phyloP scores from a whole-genome alignment of 2,329 filamentous ascomycete species.

The Aspergillus pseudoterreus region DNA sequence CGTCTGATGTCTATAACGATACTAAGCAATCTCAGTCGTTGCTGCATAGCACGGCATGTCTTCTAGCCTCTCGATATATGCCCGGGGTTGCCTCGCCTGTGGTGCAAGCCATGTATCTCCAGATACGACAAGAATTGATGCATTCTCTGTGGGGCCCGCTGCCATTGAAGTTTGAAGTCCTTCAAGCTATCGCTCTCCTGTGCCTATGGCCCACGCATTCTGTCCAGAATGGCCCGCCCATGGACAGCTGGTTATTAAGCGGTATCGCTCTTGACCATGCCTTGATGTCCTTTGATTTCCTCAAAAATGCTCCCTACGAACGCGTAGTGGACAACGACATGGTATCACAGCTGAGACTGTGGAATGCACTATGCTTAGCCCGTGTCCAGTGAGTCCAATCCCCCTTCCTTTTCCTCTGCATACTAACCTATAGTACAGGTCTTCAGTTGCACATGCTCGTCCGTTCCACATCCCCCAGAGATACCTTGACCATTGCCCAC shows the following conservation, averaged over 20 bases:
- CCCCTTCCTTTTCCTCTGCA: background rate
- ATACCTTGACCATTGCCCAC: constrained; percentile 28
- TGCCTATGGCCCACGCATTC: constrained; percentile 28
- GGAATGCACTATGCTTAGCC: constrained; percentile 32
- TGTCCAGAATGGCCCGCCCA: constrained; percentile 29
- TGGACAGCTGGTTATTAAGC: constrained; percentile 36
- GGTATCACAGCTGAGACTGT: constrained; percentile 28
- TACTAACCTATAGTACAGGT: constrained; percentile 17
- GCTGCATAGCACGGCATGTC: constrained; percentile 31
- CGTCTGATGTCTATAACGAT: constrained; percentile 24
- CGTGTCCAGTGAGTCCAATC: constrained; percentile 27
- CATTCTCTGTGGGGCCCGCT: constrained; percentile 28
- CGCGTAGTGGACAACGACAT: constrained; percentile 26
- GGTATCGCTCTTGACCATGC: constrained; percentile 36
- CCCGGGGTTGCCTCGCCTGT: constrained; percentile 27
- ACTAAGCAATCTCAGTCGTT: constrained; percentile 23
- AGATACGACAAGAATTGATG: constrained; percentile 29
- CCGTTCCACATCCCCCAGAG: constrained; percentile 26
- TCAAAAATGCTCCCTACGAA: constrained; percentile 18
- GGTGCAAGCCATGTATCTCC: constrained; percentile 27
- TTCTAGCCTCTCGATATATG: constrained; percentile 31
- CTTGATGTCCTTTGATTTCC: constrained; percentile 19
- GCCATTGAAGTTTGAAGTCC: constrained; percentile 27
- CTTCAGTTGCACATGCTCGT: constrained; percentile 29
- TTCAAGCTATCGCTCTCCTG: constrained; percentile 30